phyloP scores from a whole-genome alignment of 2,329 filamentous ascomycete species.

The Macrophomina phaseolina region DNA sequence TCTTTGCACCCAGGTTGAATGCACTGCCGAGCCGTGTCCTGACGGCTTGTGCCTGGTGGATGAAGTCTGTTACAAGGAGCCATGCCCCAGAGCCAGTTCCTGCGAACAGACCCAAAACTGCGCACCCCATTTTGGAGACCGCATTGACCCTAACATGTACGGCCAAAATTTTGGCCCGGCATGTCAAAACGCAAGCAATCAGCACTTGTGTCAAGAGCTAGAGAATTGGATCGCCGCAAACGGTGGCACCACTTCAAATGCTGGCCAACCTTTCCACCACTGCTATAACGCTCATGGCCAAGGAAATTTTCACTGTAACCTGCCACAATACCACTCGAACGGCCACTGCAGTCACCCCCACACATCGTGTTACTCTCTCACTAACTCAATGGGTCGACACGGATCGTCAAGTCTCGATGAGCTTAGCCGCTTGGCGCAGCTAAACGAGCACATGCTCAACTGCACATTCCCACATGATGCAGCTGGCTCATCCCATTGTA shows the following conservation, averaged over 20 bases:
- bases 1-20: conserved; percentile 42
- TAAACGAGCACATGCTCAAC: conserved; percentile 12
- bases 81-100: conserved; percentile 19
- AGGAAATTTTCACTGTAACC: background rate
- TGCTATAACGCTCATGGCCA: conserved; percentile 4
- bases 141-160: conserved; percentile 1
- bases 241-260: background rate
- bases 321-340: conserved; percentile 16
- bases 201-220: conserved; percentile 12
- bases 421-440: conserved; percentile 18
- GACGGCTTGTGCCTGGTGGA: conserved; percentile 43
- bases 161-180: background rate
- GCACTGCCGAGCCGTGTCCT: conserved; percentile 40
- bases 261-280: background rate
- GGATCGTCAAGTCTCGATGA: conserved; percentile 21
- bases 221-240: conserved; percentile 11
- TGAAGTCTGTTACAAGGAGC: conserved; percentile 30
- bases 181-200: conserved; percentile 7
- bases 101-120: conserved; percentile 15
- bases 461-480: conserved; percentile 5
- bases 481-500: conserved; percentile 4
- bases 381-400: conserved; percentile 9
- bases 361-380: conserved; percentile 3
- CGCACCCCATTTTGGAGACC: conserved; percentile 4
- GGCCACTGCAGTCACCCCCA: background rate